Conservation (phyloP, 2,329 filamentous ascomycete genomes). For the Rachicladosporium sp. region DNA sequence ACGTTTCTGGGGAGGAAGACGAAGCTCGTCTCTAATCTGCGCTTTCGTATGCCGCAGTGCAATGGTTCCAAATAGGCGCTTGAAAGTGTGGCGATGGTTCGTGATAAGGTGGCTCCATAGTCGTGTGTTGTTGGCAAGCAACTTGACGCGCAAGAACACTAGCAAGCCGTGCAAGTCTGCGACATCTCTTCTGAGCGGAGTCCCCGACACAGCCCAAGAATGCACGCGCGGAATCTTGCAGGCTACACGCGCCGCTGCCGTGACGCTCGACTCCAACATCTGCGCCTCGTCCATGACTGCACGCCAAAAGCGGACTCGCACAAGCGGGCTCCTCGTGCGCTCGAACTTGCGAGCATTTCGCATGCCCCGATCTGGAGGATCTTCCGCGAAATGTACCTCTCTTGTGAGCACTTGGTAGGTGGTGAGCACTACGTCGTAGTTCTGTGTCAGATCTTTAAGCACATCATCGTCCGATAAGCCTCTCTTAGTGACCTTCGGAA, state of each 20-base stretch:
- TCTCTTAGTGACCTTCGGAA: slow-evolving; percentile 24
- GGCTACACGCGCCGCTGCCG: slow-evolving; percentile 69
- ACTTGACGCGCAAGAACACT: slow-evolving; percentile 66
- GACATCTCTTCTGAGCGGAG: slow-evolving; percentile 70
- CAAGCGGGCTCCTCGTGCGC: slow-evolving; percentile 64
- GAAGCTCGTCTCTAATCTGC: slow-evolving; percentile 63
- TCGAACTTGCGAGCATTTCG: slow-evolving; percentile 34
- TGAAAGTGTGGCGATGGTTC: slow-evolving; percentile 52
- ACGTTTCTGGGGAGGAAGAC: slow-evolving; percentile 69
- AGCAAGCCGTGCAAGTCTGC: slow-evolving; percentile 70
- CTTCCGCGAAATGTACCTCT: slow-evolving; percentile 66
- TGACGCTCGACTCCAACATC: slow-evolving; percentile 84
- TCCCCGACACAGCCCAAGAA: slow-evolving; percentile 86
- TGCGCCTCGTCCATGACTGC: slow-evolving; percentile 67
- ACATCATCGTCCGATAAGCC: slow-evolving; percentile 24
- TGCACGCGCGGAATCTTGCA: slow-evolving; percentile 69
- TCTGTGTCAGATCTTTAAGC: slow-evolving; percentile 33
- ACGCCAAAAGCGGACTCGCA: slow-evolving; percentile 78
- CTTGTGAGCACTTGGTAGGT: slow-evolving; percentile 59
- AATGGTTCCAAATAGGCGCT: slow-evolving; percentile 56
- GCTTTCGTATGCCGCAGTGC: slow-evolving; percentile 79
- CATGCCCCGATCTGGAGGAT: slow-evolving; percentile 59
- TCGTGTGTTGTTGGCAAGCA: slow-evolving; percentile 52
- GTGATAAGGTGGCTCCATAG: slow-evolving; percentile 57
- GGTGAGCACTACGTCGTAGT: slow-evolving; percentile 47